These are phyloP conservation scores for Penicillium verrucosum DNA, from an alignment of 2,329 filamentous ascomycete genomes.

Conservation along the genomic window DNA sequence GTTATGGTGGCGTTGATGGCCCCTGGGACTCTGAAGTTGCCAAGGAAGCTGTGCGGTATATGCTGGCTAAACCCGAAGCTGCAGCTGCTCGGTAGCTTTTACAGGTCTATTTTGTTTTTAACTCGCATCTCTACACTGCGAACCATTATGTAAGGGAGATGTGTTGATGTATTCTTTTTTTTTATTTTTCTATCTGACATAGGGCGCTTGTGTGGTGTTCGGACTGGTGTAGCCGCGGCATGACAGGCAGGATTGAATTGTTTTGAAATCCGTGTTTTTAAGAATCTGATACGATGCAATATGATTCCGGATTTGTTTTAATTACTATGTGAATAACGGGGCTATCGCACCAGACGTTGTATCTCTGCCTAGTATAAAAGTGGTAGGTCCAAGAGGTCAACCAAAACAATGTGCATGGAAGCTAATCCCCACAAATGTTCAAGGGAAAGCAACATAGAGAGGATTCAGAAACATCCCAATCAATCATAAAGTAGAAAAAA, in stretches of 20 bases:
- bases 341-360: neutral
- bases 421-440: neutral
- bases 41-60: slow-evolving; percentile 60
- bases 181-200: slow-evolving; percentile 3
- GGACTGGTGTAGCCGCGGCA: slow-evolving; percentile 20
- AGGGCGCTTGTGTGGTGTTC: slow-evolving; percentile 28
- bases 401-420: neutral
- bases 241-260: slow-evolving; percentile 18
- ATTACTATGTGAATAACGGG: neutral
- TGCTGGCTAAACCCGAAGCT: slow-evolving; percentile 52
- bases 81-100: slow-evolving; percentile 24
- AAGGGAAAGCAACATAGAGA: neutral
- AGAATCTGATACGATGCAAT: slow-evolving; percentile 6
- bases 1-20: slow-evolving; percentile 53
- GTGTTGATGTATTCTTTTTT: slow-evolving; percentile 9
- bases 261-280: slow-evolving; percentile 11
- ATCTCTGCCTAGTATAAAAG: neutral
- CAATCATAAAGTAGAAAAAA: neutral
- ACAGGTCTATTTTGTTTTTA: neutral
- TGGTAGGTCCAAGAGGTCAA: neutral
- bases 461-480: neutral
- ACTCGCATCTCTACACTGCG: neutral
- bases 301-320: slow-evolving; percentile 2
- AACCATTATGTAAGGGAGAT: neutral
- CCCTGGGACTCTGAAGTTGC: slow-evolving; percentile 63